Conservation (phyloP, 495 filamentous ascomycete species). For the Hyaloscypha finlandica region DNA sequence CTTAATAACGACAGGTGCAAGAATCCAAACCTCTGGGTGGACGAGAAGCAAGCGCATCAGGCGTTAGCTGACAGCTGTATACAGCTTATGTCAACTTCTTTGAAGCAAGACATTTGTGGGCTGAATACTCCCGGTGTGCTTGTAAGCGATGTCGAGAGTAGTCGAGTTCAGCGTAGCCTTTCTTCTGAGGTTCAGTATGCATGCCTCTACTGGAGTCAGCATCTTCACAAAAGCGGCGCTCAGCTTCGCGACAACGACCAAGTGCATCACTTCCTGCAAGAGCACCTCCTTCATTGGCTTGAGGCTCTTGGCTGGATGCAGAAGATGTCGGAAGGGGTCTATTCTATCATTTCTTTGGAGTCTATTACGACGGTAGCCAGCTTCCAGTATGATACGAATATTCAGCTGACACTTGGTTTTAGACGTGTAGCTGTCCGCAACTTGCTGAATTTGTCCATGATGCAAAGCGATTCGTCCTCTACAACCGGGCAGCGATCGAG, state of each 20-base stretch:
- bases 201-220: not conserved
- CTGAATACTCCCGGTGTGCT: not conserved
- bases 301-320: not conserved
- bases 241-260: not conserved
- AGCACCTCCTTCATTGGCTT: constrained; percentile 1
- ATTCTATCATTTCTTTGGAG: not conserved
- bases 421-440: too few species aligned
- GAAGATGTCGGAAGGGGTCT: not conserved
- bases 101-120: not conserved
- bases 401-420: too few species aligned
- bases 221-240: not conserved
- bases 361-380: not conserved
- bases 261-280: not conserved
- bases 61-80: not conserved
- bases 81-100: not conserved
- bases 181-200: not conserved
- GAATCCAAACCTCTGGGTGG: too few species aligned
- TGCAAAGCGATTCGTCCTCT: too few species aligned
- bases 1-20: too few species aligned
- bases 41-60: too few species aligned
- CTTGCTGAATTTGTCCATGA: too few species aligned
- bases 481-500: too few species aligned
- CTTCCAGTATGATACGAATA: too few species aligned
- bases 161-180: not conserved
- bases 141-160: not conserved